phyloP scores from a whole-genome alignment of 495 filamentous ascomycete genomes.

The Platismatia glauca region DNA sequence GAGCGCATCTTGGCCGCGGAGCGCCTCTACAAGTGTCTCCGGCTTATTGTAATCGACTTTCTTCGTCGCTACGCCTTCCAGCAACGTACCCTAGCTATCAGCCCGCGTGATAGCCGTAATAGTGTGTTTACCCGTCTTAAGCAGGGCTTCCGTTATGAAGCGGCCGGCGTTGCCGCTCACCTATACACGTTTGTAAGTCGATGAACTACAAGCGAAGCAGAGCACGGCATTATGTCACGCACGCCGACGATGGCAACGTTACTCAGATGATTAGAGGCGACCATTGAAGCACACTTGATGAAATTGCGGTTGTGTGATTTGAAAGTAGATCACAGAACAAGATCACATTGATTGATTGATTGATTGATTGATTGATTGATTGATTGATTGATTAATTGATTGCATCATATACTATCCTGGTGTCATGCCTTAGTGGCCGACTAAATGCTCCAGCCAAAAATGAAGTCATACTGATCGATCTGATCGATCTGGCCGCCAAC shows the following conservation, averaged over 20 bases:
- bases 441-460: too few relatives aligned
- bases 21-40: conserved; percentile 36
- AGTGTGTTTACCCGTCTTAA: conserved; percentile 42
- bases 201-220: not conserved
- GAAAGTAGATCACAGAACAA: not conserved
- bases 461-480: too few relatives aligned
- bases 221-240: not conserved
- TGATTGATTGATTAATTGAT: too few relatives aligned
- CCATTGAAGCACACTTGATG: not conserved
- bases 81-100: conserved; percentile 34
- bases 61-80: conserved; percentile 36
- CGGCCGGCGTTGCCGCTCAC: conserved; percentile 49
- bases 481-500: too few relatives aligned
- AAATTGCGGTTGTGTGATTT: not conserved
- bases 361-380: too few relatives aligned
- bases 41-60: conserved; percentile 41
- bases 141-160: conserved; percentile 40
- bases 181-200: conserved; percentile 26
- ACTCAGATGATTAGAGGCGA: conserved; percentile 31
- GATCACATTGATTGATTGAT: too few relatives aligned
- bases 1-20: conserved; percentile 45
- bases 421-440: too few relatives aligned
- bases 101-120: conserved; percentile 45
- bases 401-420: too few relatives aligned
- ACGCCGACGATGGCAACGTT: conserved; percentile 41